Evolutionary conservation across 2,329 filamentous ascomycete species (phyloP), one percentile per base, ranked within the genome.

Genomic region (Paradendryphiella salina): DNA sequence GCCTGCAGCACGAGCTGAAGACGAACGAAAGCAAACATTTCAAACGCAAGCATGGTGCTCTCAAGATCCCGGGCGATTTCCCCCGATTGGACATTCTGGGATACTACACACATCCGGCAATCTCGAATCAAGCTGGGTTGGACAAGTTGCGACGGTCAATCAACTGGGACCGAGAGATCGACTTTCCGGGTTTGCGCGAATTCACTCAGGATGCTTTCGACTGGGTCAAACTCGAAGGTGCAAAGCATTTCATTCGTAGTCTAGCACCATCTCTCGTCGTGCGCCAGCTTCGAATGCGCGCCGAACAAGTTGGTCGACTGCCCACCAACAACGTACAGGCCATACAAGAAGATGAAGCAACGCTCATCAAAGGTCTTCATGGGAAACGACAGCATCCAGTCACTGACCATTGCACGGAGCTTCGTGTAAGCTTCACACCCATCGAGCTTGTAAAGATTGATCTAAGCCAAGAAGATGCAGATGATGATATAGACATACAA

Each of bases 21-120:
- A 91, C 89, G 21, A 99, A 99, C 66, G 86, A 94, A 67, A 89
- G 84, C 65, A 86, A 87, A 3, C 85, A 85, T 65, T 99, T 99
- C 72, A 82, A 83, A 34, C 85, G 82, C 11, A 90, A 85, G 64
- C 90, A 94, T 66, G 87, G 84, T 57, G 82, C 84, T 1, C 75
- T 96, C 38, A 77, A 74, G 3, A 88, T 99, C 26, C 93, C 93
- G 0, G 85, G 89, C 0, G 79, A 82, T 29, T 99, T 97, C 59
- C 94, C 94, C 0, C 86, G 89, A 56, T 75, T 83, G 38, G 87
- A 90, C 34, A 84, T 96, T 6, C 76, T 97, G 15, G 81, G 88
- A 9, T 96, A 90, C 66, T 99, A 99, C 63, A 93, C 89, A 0
- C 86, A 92, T 65, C 94, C 94, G 0, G 85, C 88, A 1, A 87